Percentiles rank a stretch among this genome's conserved stretches.
These are phyloP conservation scores for Talaromyces sp. DNA, from an alignment of 2,329 filamentous ascomycete genomes.

Conservation along the genomic window DNA sequence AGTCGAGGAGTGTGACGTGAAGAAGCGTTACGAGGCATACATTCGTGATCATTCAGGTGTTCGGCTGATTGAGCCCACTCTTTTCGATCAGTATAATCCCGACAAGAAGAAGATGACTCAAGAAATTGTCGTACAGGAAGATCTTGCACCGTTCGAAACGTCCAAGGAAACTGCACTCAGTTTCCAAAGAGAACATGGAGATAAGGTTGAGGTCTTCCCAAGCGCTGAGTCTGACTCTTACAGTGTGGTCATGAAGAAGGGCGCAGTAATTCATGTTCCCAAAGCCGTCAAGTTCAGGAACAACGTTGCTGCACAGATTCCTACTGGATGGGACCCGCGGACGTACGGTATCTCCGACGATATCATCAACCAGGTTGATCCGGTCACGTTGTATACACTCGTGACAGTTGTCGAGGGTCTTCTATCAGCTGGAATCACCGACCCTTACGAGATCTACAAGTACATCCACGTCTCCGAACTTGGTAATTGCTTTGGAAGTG, in stretches of 20 bases:
- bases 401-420: constrained; percentile 90
- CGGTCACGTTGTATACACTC: constrained; percentile 89
- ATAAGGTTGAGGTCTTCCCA: constrained; percentile 96
- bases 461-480: constrained; percentile 97
- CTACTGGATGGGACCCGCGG: constrained; percentile 95
- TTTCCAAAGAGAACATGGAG: constrained; percentile 93
- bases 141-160: constrained; percentile 92
- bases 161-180: constrained; percentile 96
- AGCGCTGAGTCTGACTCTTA: constrained; percentile 90
- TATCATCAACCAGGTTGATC: constrained; percentile 95
- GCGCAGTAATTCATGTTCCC: constrained; percentile 87
- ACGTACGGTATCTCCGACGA: constrained; percentile 95
- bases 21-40: constrained; percentile 92
- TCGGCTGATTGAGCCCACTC: constrained; percentile 91
- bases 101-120: constrained; percentile 96
- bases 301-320: constrained; percentile 89
- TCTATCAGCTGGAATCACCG: constrained; percentile 88
- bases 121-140: constrained; percentile 94
- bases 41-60: constrained; percentile 97
- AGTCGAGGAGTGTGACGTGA: constrained; percentile 96
- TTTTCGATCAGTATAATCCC: constrained; percentile 94
- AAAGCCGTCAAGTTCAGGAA: constrained; percentile 97
- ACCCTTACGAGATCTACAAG: constrained; percentile 99
- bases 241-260: constrained; percentile 91
- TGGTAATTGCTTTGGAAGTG: constrained; percentile 96